Evolutionary conservation across 495 filamentous ascomycete genomes (phyloP).

Genomic region (Hypoxylon intermedium): DNA sequence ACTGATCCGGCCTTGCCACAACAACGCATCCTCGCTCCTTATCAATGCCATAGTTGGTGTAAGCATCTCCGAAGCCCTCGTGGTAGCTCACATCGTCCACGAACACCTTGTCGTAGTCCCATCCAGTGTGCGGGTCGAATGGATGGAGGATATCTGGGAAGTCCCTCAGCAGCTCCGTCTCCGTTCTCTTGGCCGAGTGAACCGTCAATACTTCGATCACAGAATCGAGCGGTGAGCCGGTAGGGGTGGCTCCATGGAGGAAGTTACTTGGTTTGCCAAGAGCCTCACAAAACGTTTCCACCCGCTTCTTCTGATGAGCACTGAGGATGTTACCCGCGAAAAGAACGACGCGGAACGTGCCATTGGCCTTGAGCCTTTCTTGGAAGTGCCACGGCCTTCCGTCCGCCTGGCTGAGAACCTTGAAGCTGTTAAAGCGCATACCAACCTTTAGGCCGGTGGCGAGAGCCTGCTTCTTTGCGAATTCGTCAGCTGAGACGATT

Average conservation of each 20-base stretch:
- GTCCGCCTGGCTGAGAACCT: slow-evolving; percentile 67
- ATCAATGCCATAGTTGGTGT: slow-evolving; percentile 69
- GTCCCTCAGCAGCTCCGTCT: slow-evolving; percentile 62
- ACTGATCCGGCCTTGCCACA: slow-evolving; percentile 64
- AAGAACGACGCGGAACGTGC: slow-evolving; percentile 70
- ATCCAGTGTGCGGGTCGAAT: slow-evolving; percentile 63
- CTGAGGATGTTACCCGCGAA: slow-evolving; percentile 66
- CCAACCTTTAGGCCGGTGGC: slow-evolving; percentile 59
- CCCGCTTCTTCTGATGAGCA: slow-evolving; percentile 49
- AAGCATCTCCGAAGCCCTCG: slow-evolving; percentile 67
- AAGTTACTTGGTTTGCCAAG: slow-evolving; percentile 48
- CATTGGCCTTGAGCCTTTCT: slow-evolving; percentile 56
- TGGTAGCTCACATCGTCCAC: slow-evolving; percentile 68
- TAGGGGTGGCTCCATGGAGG: slow-evolving; percentile 53
- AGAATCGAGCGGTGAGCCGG: slow-evolving; percentile 46
- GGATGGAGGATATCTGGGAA: slow-evolving; percentile 65
- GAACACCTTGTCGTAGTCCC: slow-evolving; percentile 71
- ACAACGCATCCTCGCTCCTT: slow-evolving; percentile 65
- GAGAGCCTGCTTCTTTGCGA: slow-evolving; percentile 39
- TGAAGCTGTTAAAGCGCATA: slow-evolving; percentile 63
- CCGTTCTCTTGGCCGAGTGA: slow-evolving; percentile 59
- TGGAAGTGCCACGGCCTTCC: slow-evolving; percentile 65
- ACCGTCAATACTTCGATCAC: slow-evolving; percentile 68
- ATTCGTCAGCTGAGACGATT: slow-evolving; percentile 45
- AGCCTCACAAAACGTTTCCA: slow-evolving; percentile 53